Conservation (phyloP, 495 filamentous ascomycete species). For the Neurospora sp. region DNA sequence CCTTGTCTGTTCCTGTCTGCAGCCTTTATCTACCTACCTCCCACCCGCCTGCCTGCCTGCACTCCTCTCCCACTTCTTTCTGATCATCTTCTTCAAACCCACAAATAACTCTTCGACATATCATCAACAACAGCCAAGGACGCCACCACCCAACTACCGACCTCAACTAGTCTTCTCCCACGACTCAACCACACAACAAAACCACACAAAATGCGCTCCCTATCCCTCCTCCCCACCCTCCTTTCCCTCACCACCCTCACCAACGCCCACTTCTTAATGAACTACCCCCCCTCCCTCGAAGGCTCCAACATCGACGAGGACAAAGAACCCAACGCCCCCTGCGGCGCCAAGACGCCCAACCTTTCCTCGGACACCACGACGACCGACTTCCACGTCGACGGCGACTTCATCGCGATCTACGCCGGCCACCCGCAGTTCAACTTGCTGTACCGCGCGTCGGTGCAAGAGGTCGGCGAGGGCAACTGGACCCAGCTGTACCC, state of each 20-base stretch:
- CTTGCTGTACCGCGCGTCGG: constrained; percentile 42
- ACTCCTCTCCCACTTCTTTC: not conserved
- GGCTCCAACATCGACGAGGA: constrained; percentile 29
- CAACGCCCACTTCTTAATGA: constrained; percentile 38
- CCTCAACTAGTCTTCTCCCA: no score
- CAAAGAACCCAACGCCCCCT: constrained; percentile 30
- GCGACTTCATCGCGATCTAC: constrained; percentile 29
- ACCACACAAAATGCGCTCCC: constrained; percentile 4
- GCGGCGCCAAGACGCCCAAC: constrained; percentile 35
- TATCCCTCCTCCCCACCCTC: constrained; percentile 12
- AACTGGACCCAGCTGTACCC: constrained; percentile 42
- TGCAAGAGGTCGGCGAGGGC: constrained; percentile 27
- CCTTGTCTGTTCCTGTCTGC: not conserved
- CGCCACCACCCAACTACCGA: not conserved
- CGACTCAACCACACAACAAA: no score
- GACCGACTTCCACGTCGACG: constrained; percentile 42
- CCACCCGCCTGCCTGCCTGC: not conserved
- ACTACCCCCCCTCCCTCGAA: constrained; percentile 33
- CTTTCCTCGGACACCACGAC: constrained; percentile 15
- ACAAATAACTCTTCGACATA: not conserved
- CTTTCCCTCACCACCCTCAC: constrained; percentile 15
- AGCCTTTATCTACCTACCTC: not conserved
- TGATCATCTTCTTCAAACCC: not conserved
- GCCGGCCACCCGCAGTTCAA: constrained; percentile 34
- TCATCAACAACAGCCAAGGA: not conserved